phyloP scores from a whole-genome alignment of 371 early-diverging fungal genomes.

The Haplosporangium sp. region DNA sequence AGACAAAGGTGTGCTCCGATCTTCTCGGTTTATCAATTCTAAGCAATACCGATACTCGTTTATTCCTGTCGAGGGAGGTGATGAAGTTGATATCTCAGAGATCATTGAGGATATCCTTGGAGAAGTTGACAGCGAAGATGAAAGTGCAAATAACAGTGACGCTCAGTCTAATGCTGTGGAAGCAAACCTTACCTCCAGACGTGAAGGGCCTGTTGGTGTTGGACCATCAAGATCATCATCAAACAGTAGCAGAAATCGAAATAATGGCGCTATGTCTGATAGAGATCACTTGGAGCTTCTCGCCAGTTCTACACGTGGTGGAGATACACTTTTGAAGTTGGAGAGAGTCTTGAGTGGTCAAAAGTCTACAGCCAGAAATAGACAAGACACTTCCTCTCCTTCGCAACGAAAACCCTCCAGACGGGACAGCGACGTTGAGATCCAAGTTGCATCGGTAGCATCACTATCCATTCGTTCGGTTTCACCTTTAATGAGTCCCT shows the following conservation, averaged over 20 bases:
- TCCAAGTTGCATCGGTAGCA: constrained; percentile 47
- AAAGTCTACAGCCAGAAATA: neutral
- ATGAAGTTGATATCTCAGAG: constrained; percentile 58
- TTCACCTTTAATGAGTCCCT: constrained; percentile 24
- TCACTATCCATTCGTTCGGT: constrained; percentile 34
- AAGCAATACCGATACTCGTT: constrained; percentile 60
- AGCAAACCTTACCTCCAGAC: neutral
- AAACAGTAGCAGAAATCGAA: constrained; percentile 15
- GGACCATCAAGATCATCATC: constrained; percentile 5
- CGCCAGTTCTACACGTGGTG: constrained; percentile 20
- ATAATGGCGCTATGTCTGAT: neutral
- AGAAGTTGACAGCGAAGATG: constrained; percentile 51
- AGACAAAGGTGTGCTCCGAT: constrained; percentile 55
- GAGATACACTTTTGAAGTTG: constrained; percentile 33
- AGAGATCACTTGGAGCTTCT: constrained; percentile 31
- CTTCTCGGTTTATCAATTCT: constrained; percentile 54
- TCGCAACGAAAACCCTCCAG: constrained; percentile 11
- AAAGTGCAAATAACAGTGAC: constrained; percentile 7
- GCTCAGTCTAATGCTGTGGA: constrained; percentile 15
- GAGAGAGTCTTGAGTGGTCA: constrained; percentile 20
- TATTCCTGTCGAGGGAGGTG: constrained; percentile 51
- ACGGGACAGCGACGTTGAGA: constrained; percentile 54
- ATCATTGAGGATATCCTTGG: constrained; percentile 58
- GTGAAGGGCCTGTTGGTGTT: neutral
- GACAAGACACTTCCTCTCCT: neutral